Conservation (phyloP, 2,329 filamentous ascomycete species). For the Fusarium compactum region DNA sequence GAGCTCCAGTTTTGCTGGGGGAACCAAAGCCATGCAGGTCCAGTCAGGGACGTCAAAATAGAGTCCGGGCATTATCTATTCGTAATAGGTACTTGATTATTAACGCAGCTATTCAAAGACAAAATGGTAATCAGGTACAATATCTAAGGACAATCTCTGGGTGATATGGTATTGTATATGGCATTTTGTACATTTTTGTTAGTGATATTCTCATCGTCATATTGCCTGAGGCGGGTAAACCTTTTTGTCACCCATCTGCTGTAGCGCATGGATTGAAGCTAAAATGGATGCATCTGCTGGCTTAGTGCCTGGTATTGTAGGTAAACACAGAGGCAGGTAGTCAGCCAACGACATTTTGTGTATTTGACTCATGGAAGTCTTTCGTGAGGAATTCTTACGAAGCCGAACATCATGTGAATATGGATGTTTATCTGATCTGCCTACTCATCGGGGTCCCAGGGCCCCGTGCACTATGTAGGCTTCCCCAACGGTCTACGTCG, state of each 20-base stretch:
- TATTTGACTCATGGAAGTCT: background rate
- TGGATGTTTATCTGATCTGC: background rate
- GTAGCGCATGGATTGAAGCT: background rate
- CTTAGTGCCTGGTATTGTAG: background rate
- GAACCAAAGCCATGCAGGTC: conserved; percentile 2
- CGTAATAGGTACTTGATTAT: background rate
- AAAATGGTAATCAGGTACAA: background rate
- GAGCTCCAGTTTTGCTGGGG: conserved; percentile 1
- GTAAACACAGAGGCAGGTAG: background rate
- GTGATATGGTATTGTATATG: background rate
- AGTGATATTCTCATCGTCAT: background rate
- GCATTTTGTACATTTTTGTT: background rate
- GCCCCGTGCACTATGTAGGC: conserved; percentile 29
- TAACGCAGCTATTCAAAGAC: background rate
- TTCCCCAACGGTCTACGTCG: conserved; percentile 27
- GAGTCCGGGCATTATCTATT: background rate
- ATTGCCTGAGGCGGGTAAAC: background rate
- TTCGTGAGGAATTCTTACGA: background rate
- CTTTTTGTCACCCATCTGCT: background rate
- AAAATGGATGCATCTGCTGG: background rate
- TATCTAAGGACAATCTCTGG: background rate
- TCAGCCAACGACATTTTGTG: background rate
- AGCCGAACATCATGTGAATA: conserved; percentile 15
- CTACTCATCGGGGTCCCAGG: conserved; percentile 7
- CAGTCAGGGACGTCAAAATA: background rate